Base-by-base conservation (phyloP, 2,329 filamentous ascomycete species). In the Purpureocillium takamizusanense region DNA sequence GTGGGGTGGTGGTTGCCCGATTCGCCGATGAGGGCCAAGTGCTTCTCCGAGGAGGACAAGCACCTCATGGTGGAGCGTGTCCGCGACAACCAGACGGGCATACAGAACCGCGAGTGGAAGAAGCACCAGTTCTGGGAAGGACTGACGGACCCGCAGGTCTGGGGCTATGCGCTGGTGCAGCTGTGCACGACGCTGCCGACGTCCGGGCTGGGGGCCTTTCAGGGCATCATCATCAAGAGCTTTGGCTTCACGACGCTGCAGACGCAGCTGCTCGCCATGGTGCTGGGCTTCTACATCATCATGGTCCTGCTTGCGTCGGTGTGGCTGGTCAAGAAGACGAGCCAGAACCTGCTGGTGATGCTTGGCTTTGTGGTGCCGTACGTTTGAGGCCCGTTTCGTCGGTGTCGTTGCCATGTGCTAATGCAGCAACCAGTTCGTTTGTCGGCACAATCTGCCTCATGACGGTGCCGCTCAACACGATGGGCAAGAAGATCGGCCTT, bases 201-300 rank as follows among this genome's bases (percentile, higher is more conserved):
- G 0, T 79, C 74, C 15, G 83, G 83, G 0, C 70, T 88, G 0
- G 83, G 83, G 7, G 78, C 77, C 0, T 88, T 86, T 53, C 77
- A 81, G 38, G 81, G 81, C 45, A 81, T 88, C 48, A 81, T 89
- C 49, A 85, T 88, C 57, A 74, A 70, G 39, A 66, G 68, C n/a
- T 78, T 88, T 42, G 62, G 79, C 0, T 89, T 87, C 51, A 69
- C 63, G 1, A 62, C 66, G 0, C 65, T 86, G 7, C 62, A 88
- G 56, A 86, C 83, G 0, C 83, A 87, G 59, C 64, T 89, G 2
- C 63, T 89, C 17, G 74, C 81, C 30, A 86, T 88, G 80, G 83
- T 86, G 0, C 65, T 86, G 1, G 83, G 83, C 5, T 76, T 74
- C 30, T 83, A 83, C 47, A 86, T 87, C 48, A 84, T 88, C 43